Evolutionary conservation across 257 asterid species (phyloP).

Genomic region (Primulina eburnea): DNA sequence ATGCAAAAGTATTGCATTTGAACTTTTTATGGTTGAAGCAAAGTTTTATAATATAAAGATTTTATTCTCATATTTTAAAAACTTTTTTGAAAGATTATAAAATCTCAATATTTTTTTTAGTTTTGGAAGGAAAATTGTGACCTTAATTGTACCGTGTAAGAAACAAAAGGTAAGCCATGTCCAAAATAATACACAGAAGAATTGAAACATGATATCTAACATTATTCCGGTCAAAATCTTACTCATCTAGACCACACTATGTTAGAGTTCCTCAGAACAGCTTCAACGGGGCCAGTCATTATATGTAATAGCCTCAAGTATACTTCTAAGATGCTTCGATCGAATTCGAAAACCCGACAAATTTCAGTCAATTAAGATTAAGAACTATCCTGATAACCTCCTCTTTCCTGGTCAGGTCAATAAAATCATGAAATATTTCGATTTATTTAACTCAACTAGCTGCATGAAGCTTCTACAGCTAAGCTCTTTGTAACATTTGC

Average conservation of each 20-base stretch:
- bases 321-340: background rate
- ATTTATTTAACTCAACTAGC: background rate
- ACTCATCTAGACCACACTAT: background rate
- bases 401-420: too few species aligned
- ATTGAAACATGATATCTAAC: too few species aligned
- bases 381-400: too few species aligned
- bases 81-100: too few species aligned
- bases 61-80: too few species aligned
- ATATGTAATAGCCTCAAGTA: background rate
- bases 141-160: background rate
- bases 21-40: too few species aligned
- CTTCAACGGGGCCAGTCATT: background rate
- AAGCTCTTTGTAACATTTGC: background rate
- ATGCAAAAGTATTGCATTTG: too few species aligned
- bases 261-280: background rate
- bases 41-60: too few species aligned
- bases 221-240: too few species aligned
- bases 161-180: background rate
- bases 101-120: too few species aligned
- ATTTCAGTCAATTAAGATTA: too few species aligned
- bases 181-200: background rate
- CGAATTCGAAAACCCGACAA: background rate
- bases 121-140: background rate
- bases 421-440: too few species aligned
- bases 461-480: background rate